phyloP scores from a whole-genome alignment of 495 filamentous ascomycete genomes.

The Wilcoxina mikolae region DNA sequence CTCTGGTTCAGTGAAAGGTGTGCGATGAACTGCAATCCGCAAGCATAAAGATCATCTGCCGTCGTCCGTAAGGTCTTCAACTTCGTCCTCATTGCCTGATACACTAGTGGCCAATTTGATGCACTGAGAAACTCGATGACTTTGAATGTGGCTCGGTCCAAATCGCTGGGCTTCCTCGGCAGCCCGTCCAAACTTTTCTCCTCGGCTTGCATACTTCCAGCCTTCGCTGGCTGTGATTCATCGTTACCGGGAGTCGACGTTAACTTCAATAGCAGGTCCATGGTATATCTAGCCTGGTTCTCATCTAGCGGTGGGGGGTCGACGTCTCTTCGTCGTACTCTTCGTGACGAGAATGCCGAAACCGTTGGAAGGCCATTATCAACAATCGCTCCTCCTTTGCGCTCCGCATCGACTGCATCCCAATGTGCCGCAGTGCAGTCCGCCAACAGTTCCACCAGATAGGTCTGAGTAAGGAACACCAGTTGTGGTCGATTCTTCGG shows the following conservation, averaged over 20 bases:
- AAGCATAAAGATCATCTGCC: conserved; percentile 38
- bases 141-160: conserved; percentile 26
- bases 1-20: conserved; percentile 46
- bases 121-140: conserved; percentile 46
- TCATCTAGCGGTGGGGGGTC: conserved; percentile 31
- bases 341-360: conserved; percentile 13
- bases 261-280: conserved; percentile 26
- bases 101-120: conserved; percentile 47
- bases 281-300: conserved; percentile 21
- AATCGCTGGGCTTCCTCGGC: conserved; percentile 22
- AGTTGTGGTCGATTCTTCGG: conserved; percentile 36
- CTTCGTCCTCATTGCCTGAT: conserved; percentile 36
- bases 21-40: conserved; percentile 38
- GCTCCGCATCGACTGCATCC: conserved; percentile 31
- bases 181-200: conserved; percentile 30
- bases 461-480: conserved; percentile 45
- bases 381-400: conserved; percentile 18
- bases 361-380: conserved; percentile 12
- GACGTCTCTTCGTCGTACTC: conserved; percentile 17
- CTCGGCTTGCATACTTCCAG: conserved; percentile 23
- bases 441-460: conserved; percentile 44
- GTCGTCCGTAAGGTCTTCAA: conserved; percentile 34
- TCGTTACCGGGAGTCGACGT: conserved; percentile 17
- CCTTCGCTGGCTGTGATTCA: conserved; percentile 24
- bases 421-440: conserved; percentile 49